These are phyloP conservation scores for Fraxinus paxiana DNA, from an alignment of 305 asterid genomes.

Conservation along the genomic window DNA sequence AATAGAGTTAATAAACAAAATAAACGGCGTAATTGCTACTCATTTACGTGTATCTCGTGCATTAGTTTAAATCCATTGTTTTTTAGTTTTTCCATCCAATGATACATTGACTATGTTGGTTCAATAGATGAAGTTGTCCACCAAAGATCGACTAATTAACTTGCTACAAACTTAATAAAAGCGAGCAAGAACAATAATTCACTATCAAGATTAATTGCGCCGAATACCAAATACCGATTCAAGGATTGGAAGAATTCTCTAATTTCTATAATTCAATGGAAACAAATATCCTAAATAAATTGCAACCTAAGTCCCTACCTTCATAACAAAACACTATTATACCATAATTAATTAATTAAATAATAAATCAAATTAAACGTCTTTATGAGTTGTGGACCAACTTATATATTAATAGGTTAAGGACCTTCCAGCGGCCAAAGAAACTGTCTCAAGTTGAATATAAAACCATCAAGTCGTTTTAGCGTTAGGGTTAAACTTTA, in stretches of 20 bases:
- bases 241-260: background rate
- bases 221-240: background rate
- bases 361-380: background rate
- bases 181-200: background rate
- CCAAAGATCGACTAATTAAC: background rate
- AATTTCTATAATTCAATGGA: background rate
- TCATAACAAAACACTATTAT: background rate
- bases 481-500: background rate
- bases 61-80: background rate
- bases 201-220: background rate
- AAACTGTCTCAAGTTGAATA: background rate
- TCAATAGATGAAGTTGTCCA: background rate
- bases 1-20: too few species aligned
- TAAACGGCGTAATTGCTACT: too few species aligned
- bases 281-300: background rate
- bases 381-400: background rate
- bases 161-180: background rate
- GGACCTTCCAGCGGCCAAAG: background rate
- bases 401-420: background rate
- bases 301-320: background rate
- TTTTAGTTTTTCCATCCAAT: background rate
- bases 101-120: background rate
- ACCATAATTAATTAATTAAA: background rate
- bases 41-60: too few species aligned
- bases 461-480: background rate